These are phyloP conservation scores for Talaromyces sp. DNA, from an alignment of 2,329 filamentous ascomycete genomes.

Conservation along the genomic window DNA sequence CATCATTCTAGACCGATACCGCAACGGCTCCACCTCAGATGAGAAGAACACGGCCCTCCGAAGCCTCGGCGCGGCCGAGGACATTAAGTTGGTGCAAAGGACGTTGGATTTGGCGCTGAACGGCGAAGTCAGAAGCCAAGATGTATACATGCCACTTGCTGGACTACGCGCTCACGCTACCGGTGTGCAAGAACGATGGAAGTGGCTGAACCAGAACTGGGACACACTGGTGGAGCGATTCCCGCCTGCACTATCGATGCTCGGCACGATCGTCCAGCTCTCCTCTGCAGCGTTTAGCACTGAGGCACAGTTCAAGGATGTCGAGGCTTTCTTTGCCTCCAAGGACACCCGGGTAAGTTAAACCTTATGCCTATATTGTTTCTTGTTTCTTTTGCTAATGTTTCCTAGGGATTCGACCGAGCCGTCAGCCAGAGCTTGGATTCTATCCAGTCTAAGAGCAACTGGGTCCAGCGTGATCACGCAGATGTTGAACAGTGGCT, in stretches of 20 bases:
- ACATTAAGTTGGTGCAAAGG: constrained; percentile 73
- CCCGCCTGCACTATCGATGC: constrained; percentile 79
- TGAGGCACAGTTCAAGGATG: constrained; percentile 67
- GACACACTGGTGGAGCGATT: constrained; percentile 74
- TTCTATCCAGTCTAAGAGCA: constrained; percentile 75
- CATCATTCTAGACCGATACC: constrained; percentile 69
- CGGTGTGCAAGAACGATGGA: constrained; percentile 76
- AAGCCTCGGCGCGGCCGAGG: constrained; percentile 71
- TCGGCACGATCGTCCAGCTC: constrained; percentile 78
- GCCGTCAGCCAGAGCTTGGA: constrained; percentile 87
- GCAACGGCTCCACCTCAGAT: constrained; percentile 69
- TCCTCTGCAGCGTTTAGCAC: constrained; percentile 77
- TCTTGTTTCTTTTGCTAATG: constrained; percentile 8
- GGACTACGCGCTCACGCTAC: constrained; percentile 72
- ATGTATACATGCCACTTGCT: constrained; percentile 83
- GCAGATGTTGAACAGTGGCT: constrained; percentile 73
- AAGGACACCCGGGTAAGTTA: constrained; percentile 68
- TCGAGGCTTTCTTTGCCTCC: constrained; percentile 74
- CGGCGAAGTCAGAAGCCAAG: constrained; percentile 85
- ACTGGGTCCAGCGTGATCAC: constrained; percentile 72
- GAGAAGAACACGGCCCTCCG: constrained; percentile 91
- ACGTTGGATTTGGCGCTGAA: constrained; percentile 72
- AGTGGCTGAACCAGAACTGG: constrained; percentile 85
- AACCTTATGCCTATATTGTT: background rate
- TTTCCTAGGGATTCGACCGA: constrained; percentile 66